Evolutionary conservation across 768 basidiomycete genomes (phyloP), one percentile per base, ranked within the genome.

Genomic region (Lactarius psammicola): DNA sequence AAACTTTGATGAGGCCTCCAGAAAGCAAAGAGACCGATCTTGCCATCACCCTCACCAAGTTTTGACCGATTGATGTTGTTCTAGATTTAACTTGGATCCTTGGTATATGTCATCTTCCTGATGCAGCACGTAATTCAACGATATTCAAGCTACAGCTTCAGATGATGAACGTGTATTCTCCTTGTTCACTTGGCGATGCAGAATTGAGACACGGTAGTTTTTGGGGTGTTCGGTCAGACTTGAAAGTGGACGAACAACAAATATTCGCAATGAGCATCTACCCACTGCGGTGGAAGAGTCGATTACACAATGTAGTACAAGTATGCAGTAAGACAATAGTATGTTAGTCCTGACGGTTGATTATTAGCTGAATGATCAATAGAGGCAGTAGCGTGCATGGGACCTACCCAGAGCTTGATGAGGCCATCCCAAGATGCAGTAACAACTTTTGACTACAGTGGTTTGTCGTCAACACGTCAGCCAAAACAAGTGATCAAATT

Each of bases 371-470:
- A 58, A 62, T 4, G 20, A 20, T 60, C 42, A 49, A 28, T 13
- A 10, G 38, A 54, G n/a, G 38, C 17, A 28, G 20, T 20, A 34
- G 55, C 34, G 31, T 23, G 53, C 9, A 49, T 55, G 34, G 36
- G 26, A 82, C 89, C 70, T 75, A 92, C 94, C 95, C 95, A 99
- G 75, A 99, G 82, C 79, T 98, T 98, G 77, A 98, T 98, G 70
- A 95, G 79, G 15, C 95, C 95, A 74, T 99, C 97, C 96, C 96
- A 98, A 55, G 92, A 94, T 10, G 92, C 95, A 3, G 97, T 99
- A 60, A 99, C 85, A 8, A 99, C 87, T 80, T 98, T 98, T 28
- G 93, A 96, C 96, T 98, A 69, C 18, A 72, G 40, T 65, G 33
- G 15, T 31, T 11, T 23, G 59, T n/a, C 60, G 49, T 64, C 18